These are phyloP conservation scores for Barnettozyma salicaria DNA, from an alignment of 805 yeast species.

Conservation along the genomic window DNA sequence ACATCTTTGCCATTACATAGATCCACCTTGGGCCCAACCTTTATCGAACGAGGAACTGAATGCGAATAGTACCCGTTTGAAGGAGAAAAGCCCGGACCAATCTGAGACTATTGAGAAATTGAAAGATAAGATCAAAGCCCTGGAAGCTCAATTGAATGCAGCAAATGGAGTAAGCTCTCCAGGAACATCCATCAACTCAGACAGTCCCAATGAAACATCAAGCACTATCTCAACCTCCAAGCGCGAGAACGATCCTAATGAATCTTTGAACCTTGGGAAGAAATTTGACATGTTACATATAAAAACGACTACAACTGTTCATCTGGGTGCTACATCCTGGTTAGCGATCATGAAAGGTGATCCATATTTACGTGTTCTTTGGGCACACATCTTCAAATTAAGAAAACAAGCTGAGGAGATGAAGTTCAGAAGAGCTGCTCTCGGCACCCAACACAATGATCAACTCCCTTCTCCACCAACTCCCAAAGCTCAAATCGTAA, in stretches of 20 bases:
- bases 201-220: constrained; percentile 1
- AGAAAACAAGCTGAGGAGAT: constrained; percentile 31
- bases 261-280: constrained; percentile 32
- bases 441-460: neutral
- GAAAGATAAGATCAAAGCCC: constrained; percentile 45
- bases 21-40: constrained; percentile 55
- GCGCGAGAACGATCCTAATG: constrained; percentile 8
- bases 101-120: constrained; percentile 41
- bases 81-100: constrained; percentile 29
- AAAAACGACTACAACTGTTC: constrained; percentile 37
- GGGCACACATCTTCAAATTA: constrained; percentile 43
- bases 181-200: constrained; percentile 8
- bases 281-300: constrained; percentile 41
- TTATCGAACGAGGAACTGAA: constrained; percentile 40
- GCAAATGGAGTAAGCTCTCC: constrained; percentile 6
- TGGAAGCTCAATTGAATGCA: constrained; percentile 30
- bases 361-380: constrained; percentile 46
- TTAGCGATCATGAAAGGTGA: constrained; percentile 54
- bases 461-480: constrained; percentile 1
- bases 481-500: neutral
- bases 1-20: constrained; percentile 51
- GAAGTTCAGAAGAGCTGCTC: constrained; percentile 13
- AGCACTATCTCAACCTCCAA: neutral
- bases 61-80: constrained; percentile 20
- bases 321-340: constrained; percentile 52